These are phyloP conservation scores for Dictyostelium firmibasis DNA, from an alignment of 78 protist genomes.

Conservation along the genomic window DNA sequence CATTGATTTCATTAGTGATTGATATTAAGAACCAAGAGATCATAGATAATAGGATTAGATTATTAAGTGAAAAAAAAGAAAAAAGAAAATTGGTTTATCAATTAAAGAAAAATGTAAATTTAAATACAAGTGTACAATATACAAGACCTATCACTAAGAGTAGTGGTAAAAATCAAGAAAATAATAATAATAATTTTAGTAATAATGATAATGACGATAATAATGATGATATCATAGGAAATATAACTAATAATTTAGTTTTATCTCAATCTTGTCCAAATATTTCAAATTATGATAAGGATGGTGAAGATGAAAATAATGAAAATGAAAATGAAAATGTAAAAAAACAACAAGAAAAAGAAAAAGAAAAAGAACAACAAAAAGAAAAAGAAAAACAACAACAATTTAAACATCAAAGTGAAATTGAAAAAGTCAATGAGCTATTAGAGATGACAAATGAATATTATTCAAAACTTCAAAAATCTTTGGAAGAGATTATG, in stretches of 20 bases:
- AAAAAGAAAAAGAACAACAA: neutral
- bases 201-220: neutral
- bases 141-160: neutral
- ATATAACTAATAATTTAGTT: neutral
- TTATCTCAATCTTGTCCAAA: conserved; percentile 56
- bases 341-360: conserved; percentile 2
- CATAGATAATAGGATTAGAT: neutral
- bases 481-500: conserved; percentile 10
- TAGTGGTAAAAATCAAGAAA: neutral
- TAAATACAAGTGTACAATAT: neutral
- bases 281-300: neutral
- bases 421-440: conserved; percentile 14
- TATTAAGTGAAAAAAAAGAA: neutral
- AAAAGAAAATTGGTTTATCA: neutral
- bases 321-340: neutral
- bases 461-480: conserved; percentile 17
- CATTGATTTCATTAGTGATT: conserved; percentile 7
- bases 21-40: conserved; percentile 32
- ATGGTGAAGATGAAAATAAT: neutral
- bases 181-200: neutral
- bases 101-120: neutral
- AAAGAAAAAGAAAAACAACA: neutral
- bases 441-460: conserved; percentile 27
- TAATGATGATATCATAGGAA: neutral
- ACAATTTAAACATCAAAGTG: neutral